A percentile compares a stretch with the other conserved stretches of the same genome.
Conservation (phyloP, 2,329 filamentous ascomycete species). For the Talaromyces rugulosus region DNA sequence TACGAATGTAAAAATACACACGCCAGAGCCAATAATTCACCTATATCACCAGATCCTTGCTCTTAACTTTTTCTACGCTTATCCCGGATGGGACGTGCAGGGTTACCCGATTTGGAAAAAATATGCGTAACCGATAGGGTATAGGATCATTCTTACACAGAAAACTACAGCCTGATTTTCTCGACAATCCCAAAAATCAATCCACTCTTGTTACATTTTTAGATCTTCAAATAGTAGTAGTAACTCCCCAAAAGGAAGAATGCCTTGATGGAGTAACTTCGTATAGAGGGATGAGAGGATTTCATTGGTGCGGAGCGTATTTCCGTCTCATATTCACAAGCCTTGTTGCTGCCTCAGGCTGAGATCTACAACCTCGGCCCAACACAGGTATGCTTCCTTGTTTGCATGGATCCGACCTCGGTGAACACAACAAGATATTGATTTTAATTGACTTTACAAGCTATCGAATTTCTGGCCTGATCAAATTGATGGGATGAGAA, state of each 20-base stretch:
- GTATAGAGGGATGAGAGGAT: neutral
- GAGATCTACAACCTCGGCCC: neutral
- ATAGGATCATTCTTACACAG: neutral
- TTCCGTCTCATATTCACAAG: neutral
- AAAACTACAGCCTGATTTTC: neutral
- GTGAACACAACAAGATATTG: neutral
- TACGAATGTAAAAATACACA: neutral
- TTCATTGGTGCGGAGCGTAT: neutral
- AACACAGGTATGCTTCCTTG: neutral
- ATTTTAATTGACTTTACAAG: neutral
- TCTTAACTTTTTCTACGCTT: neutral
- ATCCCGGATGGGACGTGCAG: neutral
- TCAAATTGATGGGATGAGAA: no score
- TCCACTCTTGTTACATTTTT: neutral
- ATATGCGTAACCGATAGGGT: neutral
- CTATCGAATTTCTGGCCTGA: neutral
- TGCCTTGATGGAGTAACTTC: neutral
- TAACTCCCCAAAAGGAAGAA: neutral
- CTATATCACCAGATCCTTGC: neutral
- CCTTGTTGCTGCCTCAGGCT: neutral
- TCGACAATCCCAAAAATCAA: neutral
- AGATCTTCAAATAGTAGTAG: neutral
- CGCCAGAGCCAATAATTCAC: neutral
- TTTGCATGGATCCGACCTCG: no score
- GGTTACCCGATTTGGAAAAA: neutral